Evolutionary conservation across 345 rosid genomes (phyloP).

Genomic region (Ceriops decandra): DNA sequence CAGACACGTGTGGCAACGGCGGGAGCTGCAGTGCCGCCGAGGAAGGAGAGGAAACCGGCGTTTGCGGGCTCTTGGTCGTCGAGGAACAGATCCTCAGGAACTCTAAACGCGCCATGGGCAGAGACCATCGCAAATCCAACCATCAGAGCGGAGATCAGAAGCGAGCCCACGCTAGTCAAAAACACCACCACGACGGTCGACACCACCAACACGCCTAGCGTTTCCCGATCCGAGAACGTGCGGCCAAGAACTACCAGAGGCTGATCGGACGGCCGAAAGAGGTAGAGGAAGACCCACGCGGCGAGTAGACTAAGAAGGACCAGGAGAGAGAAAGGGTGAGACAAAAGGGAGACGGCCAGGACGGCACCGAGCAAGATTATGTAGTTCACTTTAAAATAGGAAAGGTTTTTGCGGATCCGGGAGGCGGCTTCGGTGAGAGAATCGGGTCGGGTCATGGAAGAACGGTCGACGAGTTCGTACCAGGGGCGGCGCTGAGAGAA

Average conservation of each 20-base stretch:
- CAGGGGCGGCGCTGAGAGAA: conserved; percentile 82
- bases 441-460: conserved; percentile 57
- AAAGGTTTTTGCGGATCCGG: conserved; percentile 57
- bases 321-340: conserved; percentile 75
- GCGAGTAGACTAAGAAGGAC: conserved; percentile 56
- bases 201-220: conserved; percentile 50
- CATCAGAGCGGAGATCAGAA: conserved; percentile 63
- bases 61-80: conserved; percentile 71
- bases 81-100: conserved; percentile 77
- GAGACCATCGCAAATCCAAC: conserved; percentile 65
- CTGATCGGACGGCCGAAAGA: conserved; percentile 77
- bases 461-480: conserved; percentile 64
- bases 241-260: conserved; percentile 62
- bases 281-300: conserved; percentile 63
- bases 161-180: conserved; percentile 75
- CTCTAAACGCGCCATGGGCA: conserved; percentile 77
- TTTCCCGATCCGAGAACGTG: conserved; percentile 73
- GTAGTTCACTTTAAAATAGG: conserved; percentile 75
- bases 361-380: conserved; percentile 50
- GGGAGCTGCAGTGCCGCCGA: conserved; percentile 58
- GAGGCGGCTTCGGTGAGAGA: conserved; percentile 61
- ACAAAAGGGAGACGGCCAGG: conserved; percentile 65
- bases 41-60: conserved; percentile 65
- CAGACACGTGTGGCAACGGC: conserved; percentile 52
- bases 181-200: conserved; percentile 60